phyloP scores from a whole-genome alignment of 441 rosid species.

The Kokia cookei region DNA sequence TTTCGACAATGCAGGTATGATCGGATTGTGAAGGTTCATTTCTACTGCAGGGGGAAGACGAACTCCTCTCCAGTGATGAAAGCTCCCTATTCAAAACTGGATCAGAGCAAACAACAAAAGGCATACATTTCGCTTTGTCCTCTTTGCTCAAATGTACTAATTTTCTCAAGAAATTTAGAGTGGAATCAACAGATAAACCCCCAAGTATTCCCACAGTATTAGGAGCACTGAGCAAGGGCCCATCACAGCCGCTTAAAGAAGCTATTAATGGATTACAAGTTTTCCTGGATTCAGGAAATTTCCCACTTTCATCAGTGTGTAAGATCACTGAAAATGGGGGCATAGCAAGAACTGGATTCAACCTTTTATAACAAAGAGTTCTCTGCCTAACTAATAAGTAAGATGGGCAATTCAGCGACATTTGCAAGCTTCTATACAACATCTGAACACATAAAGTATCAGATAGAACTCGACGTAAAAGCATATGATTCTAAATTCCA shows the following conservation, averaged over 20 bases:
- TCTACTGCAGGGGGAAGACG: constrained; percentile 25
- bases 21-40: constrained; percentile 21
- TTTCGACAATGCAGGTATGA: constrained; percentile 31
- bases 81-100: constrained; percentile 53
- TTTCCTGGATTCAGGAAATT: constrained; percentile 32
- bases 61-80: constrained; percentile 28
- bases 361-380: constrained; percentile 21
- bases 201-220: constrained; percentile 70
- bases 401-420: constrained; percentile 37
- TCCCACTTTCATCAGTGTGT: constrained; percentile 44
- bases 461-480: constrained; percentile 6
- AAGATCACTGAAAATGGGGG: constrained; percentile 42
- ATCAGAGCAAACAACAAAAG: constrained; percentile 67
- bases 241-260: constrained; percentile 16
- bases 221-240: constrained; percentile 36
- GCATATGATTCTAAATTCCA: constrained; percentile 6
- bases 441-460: constrained; percentile 4
- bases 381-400: constrained; percentile 19
- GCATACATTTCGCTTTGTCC: constrained; percentile 37
- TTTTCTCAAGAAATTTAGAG: constrained; percentile 51
- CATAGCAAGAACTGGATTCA: constrained; percentile 32
- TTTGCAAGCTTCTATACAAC: constrained; percentile 36
- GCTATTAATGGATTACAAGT: constrained; percentile 21
- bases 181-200: constrained; percentile 48
- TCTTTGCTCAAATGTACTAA: constrained; percentile 48